A percentile compares a stretch with the other conserved stretches of the same genome.
Evolutionary conservation across 2,329 filamentous ascomycete genomes (phyloP).

Genomic region (Verticillium zaregamsianum): DNA sequence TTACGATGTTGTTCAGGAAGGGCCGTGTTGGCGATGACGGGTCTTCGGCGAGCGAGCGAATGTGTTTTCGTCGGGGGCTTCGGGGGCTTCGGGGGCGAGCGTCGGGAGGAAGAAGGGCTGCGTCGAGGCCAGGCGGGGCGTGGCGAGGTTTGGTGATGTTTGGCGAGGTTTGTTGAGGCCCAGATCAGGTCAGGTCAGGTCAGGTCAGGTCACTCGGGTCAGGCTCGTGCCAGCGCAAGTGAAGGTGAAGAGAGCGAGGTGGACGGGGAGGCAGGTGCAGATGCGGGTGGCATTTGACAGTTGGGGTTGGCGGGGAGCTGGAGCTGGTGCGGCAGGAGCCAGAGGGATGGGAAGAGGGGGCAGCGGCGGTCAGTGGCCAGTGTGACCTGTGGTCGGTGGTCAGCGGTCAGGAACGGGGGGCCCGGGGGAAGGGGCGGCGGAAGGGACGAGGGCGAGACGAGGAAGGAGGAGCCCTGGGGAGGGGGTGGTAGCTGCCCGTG

Average conservation of each 20-base stretch:
- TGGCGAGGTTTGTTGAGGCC: background rate
- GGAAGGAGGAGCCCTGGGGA: background rate
- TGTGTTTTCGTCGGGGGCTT: no score
- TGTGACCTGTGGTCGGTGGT: background rate
- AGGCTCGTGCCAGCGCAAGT: background rate
- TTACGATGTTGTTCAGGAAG: no score
- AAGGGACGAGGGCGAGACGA: background rate
- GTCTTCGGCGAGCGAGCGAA: no score
- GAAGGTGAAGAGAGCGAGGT: background rate
- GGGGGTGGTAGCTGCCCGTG: background rate
- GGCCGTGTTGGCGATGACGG: no score
- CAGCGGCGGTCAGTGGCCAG: background rate
- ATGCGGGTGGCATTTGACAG: background rate
- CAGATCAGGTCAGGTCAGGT: background rate
- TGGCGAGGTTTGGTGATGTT: no score
- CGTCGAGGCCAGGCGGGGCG: no score
- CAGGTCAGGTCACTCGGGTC: background rate
- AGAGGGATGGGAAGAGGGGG: background rate
- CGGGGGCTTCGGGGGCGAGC: no score
- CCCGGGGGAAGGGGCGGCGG: background rate
- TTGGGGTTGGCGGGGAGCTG: background rate
- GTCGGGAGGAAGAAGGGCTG: no score
- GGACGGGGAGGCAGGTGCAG: background rate
- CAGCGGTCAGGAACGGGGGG: background rate
- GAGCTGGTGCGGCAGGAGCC: background rate